These are phyloP conservation scores for Heterococcus sp. DNA, from an alignment of 108 stramenopile species.

Conservation along the genomic window DNA sequence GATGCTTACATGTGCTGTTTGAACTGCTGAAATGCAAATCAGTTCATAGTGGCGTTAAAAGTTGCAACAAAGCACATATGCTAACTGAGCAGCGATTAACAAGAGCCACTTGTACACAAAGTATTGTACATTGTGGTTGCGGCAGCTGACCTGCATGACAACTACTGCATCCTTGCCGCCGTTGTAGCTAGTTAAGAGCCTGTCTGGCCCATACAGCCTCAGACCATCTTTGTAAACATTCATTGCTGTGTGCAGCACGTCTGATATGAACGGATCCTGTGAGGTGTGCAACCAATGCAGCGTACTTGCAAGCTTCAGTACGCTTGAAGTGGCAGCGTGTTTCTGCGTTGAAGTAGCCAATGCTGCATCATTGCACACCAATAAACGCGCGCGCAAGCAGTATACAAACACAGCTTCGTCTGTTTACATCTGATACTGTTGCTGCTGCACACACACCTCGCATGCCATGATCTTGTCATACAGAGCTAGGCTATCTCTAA, in stretches of 20 bases:
- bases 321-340: not conserved
- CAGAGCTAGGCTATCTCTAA: slow-evolving; percentile 3
- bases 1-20: no score
- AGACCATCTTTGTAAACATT: slow-evolving; percentile 34
- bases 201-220: slow-evolving; percentile 48
- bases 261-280: slow-evolving; percentile 6
- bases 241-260: slow-evolving; percentile 3
- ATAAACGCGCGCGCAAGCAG: not conserved
- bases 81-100: no score
- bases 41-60: no score
- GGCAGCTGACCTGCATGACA: slow-evolving; percentile 81
- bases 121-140: no score
- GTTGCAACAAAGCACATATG: no score
- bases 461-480: slow-evolving; percentile 3
- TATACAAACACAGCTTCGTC: not conserved
- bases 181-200: slow-evolving; percentile 73
- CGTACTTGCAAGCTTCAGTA: not conserved
- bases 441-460: no score
- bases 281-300: not conserved
- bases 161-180: slow-evolving; percentile 98
- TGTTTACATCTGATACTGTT: no score
- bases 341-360: not conserved
- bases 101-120: no score
- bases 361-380: not conserved
- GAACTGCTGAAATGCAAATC: no score